Conservation (phyloP, 2,329 filamentous ascomycete species). For the Aspergillus sp. region DNA sequence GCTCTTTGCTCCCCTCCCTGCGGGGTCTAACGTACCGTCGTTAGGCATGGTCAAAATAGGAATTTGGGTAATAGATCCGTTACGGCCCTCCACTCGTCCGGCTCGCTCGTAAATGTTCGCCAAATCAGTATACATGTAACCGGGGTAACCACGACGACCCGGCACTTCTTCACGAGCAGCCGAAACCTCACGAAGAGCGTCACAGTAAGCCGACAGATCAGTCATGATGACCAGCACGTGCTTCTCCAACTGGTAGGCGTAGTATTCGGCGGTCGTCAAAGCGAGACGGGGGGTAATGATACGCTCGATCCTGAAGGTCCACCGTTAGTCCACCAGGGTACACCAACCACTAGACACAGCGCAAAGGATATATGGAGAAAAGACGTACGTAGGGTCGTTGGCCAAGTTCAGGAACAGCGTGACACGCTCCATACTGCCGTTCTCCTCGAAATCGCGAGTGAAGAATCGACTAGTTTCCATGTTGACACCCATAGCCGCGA, state of each 20-base stretch:
- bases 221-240: conserved; percentile 98
- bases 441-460: conserved; percentile 97
- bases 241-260: conserved; percentile 99
- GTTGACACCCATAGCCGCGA: conserved; percentile 99
- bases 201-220: conserved; percentile 96
- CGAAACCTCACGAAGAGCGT: conserved; percentile 97
- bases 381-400: conserved; percentile 89
- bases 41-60: conserved; percentile 99
- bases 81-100: conserved; percentile 92
- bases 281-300: conserved; percentile 99
- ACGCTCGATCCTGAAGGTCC: conserved; percentile 77
- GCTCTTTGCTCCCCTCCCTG: background rate
- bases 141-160: conserved; percentile 97
- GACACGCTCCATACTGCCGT: conserved; percentile 94
- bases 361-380: background rate
- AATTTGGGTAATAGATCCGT: conserved; percentile 98
- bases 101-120: conserved; percentile 99
- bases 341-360: background rate
- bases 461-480: conserved; percentile 99
- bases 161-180: conserved; percentile 98
- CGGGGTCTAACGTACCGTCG: conserved; percentile 62
- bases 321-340: conserved; percentile 5
- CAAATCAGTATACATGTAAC: conserved; percentile 99
- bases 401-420: conserved; percentile 99
- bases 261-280: conserved; percentile 98